These are phyloP conservation scores for Erysimum cheiri DNA, from an alignment of 441 rosid genomes.

Conservation along the genomic window DNA sequence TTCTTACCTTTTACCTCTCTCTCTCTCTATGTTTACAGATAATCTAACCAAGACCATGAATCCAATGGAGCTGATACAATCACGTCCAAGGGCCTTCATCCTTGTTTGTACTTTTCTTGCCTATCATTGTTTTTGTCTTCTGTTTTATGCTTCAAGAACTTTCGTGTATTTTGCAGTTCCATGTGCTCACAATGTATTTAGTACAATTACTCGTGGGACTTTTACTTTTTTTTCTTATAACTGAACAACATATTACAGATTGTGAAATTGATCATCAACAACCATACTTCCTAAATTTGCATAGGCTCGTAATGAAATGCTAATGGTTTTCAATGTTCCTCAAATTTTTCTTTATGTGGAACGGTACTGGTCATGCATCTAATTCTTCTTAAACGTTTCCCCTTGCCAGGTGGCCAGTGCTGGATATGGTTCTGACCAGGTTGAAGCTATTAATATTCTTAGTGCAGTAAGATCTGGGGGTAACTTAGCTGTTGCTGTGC, in stretches of 20 bases:
- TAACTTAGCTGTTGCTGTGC: constrained; percentile 68
- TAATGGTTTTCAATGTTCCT: neutral
- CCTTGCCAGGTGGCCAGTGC: constrained; percentile 70
- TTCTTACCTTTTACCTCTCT: constrained; percentile 19
- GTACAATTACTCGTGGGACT: constrained; percentile 13
- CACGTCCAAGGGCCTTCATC: constrained; percentile 72
- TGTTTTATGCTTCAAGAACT: constrained; percentile 16
- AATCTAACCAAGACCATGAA: constrained; percentile 52
- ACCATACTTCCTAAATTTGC: constrained; percentile 6
- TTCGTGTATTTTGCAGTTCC: neutral
- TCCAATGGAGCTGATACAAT: constrained; percentile 50
- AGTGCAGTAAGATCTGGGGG: constrained; percentile 55
- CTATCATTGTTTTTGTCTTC: constrained; percentile 37
- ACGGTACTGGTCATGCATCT: constrained; percentile 6
- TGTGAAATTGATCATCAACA: constrained; percentile 10
- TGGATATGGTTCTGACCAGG: constrained; percentile 76
- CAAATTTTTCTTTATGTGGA: neutral
- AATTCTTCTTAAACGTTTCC: constrained; percentile 25
- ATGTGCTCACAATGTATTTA: neutral
- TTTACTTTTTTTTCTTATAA: neutral
- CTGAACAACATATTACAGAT: constrained; percentile 19
- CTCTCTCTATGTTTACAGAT: constrained; percentile 50
- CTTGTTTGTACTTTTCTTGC: constrained; percentile 95
- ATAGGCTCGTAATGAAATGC: constrained; percentile 12
- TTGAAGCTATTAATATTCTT: constrained; percentile 68